Conservation (phyloP, 352 stramenopile genomes). For the Phytophthora europaea region DNA sequence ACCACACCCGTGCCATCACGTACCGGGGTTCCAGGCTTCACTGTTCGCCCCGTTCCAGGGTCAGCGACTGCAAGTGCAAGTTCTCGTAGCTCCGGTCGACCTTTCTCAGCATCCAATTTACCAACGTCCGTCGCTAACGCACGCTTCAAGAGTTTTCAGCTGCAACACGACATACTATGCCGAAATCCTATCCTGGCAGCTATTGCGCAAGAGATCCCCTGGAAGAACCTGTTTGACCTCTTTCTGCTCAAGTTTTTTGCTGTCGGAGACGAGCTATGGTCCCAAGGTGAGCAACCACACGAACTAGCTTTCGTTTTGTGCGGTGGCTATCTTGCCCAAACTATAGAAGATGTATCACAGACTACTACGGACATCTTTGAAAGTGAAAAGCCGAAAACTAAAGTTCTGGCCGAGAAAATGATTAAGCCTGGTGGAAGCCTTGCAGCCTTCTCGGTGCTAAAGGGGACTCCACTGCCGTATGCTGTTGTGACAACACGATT, state of each 20-base stretch:
- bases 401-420: constrained; percentile 53
- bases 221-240: constrained; percentile 70
- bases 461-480: constrained; percentile 43
- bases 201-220: constrained; percentile 61
- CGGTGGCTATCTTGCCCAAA: constrained; percentile 53
- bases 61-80: constrained; percentile 16
- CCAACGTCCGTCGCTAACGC: constrained; percentile 53
- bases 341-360: constrained; percentile 19
- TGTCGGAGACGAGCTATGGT: constrained; percentile 56
- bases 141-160: constrained; percentile 62
- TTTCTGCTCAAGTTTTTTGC: constrained; percentile 65
- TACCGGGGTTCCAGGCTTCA: constrained; percentile 1
- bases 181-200: constrained; percentile 55
- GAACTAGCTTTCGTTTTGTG: constrained; percentile 67
- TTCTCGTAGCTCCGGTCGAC: constrained; percentile 33
- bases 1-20: constrained; percentile 23
- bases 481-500: constrained; percentile 53
- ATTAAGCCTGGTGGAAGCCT: constrained; percentile 53
- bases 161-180: constrained; percentile 65
- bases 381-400: constrained; percentile 16
- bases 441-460: constrained; percentile 46
- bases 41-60: constrained; percentile 7
- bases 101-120: constrained; percentile 63
- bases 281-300: constrained; percentile 47
- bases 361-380: constrained; percentile 18